Conservation (phyloP, 2,329 filamentous ascomycete genomes). For the Fusarium sororula region DNA sequence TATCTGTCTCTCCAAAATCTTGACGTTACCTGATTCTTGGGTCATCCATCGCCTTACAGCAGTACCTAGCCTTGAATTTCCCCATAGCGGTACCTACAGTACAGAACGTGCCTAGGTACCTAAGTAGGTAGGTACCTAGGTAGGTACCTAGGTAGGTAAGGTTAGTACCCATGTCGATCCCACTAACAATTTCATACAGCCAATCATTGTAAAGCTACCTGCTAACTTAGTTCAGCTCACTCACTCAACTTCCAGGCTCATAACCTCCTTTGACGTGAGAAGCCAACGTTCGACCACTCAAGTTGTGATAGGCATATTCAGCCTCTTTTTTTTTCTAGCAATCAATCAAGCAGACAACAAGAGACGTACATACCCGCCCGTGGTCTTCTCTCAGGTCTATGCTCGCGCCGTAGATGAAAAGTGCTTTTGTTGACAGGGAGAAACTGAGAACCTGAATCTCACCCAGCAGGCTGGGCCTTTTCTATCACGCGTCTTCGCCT, state of each 20-base stretch:
- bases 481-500: conserved; percentile 26
- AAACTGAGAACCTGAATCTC: conserved; percentile 12
- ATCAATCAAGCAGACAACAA: neutral
- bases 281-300: conserved; percentile 5
- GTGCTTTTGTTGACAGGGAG: neutral
- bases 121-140: too few species aligned
- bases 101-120: neutral
- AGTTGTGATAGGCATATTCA: conserved; percentile 14
- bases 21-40: neutral
- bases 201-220: conserved; percentile 17
- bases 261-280: conserved; percentile 12
- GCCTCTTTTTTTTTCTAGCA: neutral
- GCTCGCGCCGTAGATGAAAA: conserved; percentile 22
- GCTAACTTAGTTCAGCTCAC: conserved; percentile 1
- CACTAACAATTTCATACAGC: conserved; percentile 28
- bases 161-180: conserved; percentile 5
- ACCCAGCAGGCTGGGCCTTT: conserved; percentile 38
- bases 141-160: too few species aligned
- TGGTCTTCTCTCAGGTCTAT: neutral
- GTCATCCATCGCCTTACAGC: neutral
- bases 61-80: neutral
- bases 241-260: neutral
- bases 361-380: neutral
- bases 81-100: neutral
- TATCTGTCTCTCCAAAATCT: neutral